Evolutionary conservation across 2,329 filamentous ascomycete genomes (phyloP), one percentile per base, ranked within the genome.

Genomic region (Lasiodiplodia hormozganensis): DNA sequence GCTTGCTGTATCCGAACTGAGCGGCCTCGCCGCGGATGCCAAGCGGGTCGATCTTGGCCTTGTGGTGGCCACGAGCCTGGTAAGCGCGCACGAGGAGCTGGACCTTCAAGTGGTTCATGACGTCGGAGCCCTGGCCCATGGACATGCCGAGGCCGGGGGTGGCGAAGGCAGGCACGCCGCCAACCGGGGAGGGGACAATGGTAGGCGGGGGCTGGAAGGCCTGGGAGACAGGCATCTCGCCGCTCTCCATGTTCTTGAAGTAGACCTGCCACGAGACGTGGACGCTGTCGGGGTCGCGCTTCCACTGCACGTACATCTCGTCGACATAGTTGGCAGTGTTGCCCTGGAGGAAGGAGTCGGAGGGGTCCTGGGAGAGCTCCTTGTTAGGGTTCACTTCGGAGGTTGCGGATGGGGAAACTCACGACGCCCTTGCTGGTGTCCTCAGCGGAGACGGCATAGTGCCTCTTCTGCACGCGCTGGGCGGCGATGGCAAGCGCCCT

Each of bases 261-360:
- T 99, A 99, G 79, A 96, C 90, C 85, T 97, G 95, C 96, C 96
- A 99, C 80, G 96, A 99, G 76, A 97, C 87, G 83, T 99, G 96
- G 69, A 99, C 96, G 78, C 93, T 97, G 76, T 89, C 88, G 65
- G 96, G 94, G 76, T 99, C 94, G 72, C 92, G 86, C 84, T 95
- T 97, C 96, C 96, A 99, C 80, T 94, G 90, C 85, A 97, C 86
- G 83, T 99, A 99, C 96, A 99, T 99, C 86, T 97, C 96, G 82
- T 99, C 96, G 80, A 99, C 93, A 85, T 99, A 99, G 85, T 97
- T 97, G 82, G 96, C 96, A 70, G 95, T 96, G 85, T 93, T 98
- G 74, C 96, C 96, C 72, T 94, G 93, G 70, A 99, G 88, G 87
- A 99, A 99, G 84, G 90, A 97, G 83, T 99, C 96, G 82, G 92